A percentile compares a stretch with the other conserved stretches of the same genome.
These are phyloP conservation scores for Annulohypoxylon truncatum DNA, from an alignment of 2,329 filamentous ascomycete genomes.

Conservation along the genomic window DNA sequence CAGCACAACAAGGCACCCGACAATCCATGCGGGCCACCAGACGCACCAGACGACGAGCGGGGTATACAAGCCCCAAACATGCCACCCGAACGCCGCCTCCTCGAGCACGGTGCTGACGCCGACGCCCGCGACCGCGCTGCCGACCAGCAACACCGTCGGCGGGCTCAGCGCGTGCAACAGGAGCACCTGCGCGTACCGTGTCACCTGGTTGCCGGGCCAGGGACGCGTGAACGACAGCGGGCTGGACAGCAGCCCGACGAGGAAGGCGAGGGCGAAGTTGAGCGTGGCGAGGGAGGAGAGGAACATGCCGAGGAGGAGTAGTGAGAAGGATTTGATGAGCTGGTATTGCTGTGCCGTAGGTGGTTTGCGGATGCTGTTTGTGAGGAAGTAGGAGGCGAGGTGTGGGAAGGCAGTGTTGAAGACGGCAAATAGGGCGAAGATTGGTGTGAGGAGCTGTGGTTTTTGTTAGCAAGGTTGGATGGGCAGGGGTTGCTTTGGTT, in stretches of 20 bases:
- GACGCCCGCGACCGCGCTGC: conserved; percentile 50
- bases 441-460: conserved; percentile 65
- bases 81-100: conserved; percentile 86
- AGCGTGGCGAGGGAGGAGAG: conserved; percentile 92
- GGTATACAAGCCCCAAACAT: conserved; percentile 89
- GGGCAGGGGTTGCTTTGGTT: background rate
- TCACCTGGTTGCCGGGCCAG: conserved; percentile 52
- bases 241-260: conserved; percentile 81
- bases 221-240: conserved; percentile 81
- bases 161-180: conserved; percentile 73
- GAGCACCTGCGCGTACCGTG: conserved; percentile 57
- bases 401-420: conserved; percentile 68
- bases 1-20: conserved; percentile 68
- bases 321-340: conserved; percentile 88
- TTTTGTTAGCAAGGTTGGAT: background rate
- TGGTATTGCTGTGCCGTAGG: conserved; percentile 77
- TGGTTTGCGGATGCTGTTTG: conserved; percentile 55
- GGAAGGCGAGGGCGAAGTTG: conserved; percentile 91
- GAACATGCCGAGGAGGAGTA: conserved; percentile 92
- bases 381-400: conserved; percentile 66
- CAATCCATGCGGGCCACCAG: conserved; percentile 94
- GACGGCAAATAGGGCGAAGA: conserved; percentile 69
- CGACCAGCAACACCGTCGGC: conserved; percentile 64
- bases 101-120: conserved; percentile 69
- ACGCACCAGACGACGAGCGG: conserved; percentile 92